These are phyloP conservation scores for Lenzites betulinus DNA, from an alignment of 768 basidiomycete genomes.

Conservation along the genomic window DNA sequence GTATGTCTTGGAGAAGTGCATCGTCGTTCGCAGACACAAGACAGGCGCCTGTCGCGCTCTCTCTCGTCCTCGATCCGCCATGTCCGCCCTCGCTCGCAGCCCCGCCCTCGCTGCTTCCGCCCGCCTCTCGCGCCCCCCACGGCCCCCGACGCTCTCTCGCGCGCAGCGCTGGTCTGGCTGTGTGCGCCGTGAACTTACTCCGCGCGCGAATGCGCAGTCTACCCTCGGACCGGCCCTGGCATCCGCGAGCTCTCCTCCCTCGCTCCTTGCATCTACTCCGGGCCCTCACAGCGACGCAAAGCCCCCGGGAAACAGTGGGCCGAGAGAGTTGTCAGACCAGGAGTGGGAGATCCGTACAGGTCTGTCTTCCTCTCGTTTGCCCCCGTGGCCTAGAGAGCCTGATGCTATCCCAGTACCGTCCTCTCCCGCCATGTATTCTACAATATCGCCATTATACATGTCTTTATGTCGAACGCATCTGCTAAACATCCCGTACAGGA, in stretches of 20 bases:
- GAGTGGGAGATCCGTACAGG: slow-evolving; percentile 84
- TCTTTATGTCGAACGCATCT: not conserved
- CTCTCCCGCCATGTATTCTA: slow-evolving; percentile 1
- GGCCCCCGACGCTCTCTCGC: not conserved
- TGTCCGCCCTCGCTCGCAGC: slow-evolving; percentile 4
- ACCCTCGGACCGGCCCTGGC: not conserved
- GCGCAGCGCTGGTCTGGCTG: not conserved
- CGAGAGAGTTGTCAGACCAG: slow-evolving; percentile 53
- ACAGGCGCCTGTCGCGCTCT: slow-evolving; percentile 5
- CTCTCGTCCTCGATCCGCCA: not conserved
- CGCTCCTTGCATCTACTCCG: not conserved
- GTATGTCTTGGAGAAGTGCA: slow-evolving; percentile 80
- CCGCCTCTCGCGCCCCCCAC: not conserved
- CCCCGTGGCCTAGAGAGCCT: slow-evolving; percentile 24
- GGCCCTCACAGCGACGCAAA: not conserved
- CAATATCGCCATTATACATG: not conserved
- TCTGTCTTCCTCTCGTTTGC: slow-evolving; percentile 27
- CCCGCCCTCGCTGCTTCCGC: not conserved
- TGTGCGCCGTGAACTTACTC: not conserved
- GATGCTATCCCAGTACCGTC: slow-evolving; percentile 32
- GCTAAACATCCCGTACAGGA: slow-evolving; percentile 42
- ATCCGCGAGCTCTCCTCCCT: not conserved
- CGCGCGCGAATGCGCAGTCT: not conserved
- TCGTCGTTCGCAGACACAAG: slow-evolving; percentile 27
- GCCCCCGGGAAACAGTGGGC: not conserved